Conservation (phyloP, 192 early-diverging fungal genomes). For the Linnemannia elongata region DNA sequence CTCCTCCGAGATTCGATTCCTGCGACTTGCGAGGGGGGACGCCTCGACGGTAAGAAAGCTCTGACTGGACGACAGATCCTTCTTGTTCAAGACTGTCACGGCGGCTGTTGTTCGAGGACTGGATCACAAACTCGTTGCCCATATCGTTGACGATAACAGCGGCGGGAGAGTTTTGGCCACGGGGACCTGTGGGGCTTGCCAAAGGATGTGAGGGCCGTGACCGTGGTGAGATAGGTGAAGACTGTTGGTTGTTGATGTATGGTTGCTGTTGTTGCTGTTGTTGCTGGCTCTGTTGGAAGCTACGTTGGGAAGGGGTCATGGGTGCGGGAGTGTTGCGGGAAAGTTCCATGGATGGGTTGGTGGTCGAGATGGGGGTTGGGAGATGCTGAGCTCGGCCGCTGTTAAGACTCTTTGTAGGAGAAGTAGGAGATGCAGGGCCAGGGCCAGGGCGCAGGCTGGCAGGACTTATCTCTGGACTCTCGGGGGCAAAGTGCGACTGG, state of each 20-base stretch:
- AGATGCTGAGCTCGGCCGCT: not conserved
- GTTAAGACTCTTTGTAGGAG: not conserved
- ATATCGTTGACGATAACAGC: conserved; percentile 30
- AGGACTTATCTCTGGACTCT: conserved; percentile 5
- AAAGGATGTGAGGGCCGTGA: conserved; percentile 2
- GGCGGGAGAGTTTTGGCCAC: not conserved
- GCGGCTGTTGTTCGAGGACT: not conserved
- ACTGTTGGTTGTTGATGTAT: conserved; percentile 8
- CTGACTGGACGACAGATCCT: conserved; percentile 18
- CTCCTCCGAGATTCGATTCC: conserved; percentile 10
- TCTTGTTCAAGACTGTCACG: conserved; percentile 18
- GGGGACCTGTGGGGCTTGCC: not conserved
- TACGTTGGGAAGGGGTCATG: conserved; percentile 30
- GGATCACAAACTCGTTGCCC: conserved; percentile 45
- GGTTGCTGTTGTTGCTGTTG: conserved; percentile 14
- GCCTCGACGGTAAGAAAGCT: conserved; percentile 9
- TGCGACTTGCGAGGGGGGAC: conserved; percentile 6
- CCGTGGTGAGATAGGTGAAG: conserved; percentile 13
- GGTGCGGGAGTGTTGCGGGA: not conserved
- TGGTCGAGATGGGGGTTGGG: conserved; percentile 12
- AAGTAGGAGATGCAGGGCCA: not conserved
- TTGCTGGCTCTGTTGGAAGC: conserved; percentile 2
- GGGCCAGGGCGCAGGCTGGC: not conserved
- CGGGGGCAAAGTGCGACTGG: conserved; percentile 32
- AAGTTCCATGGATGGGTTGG: not conserved